Base-by-base conservation (phyloP, 805 yeast genomes). In the Metschnikowia orientalis region DNA sequence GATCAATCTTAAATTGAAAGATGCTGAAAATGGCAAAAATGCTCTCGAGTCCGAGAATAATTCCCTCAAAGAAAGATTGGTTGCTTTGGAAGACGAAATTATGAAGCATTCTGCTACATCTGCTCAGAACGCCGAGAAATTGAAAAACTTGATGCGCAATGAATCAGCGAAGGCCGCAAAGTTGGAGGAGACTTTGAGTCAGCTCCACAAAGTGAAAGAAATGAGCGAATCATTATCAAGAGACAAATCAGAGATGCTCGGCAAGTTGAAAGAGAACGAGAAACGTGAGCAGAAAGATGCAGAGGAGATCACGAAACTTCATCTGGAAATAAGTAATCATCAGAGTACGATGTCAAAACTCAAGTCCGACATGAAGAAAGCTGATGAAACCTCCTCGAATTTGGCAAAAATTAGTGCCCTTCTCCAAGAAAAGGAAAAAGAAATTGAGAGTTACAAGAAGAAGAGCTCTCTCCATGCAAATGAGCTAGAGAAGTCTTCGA, bases 81-180 rank as follows among this genome's bases (percentile, higher is more conserved):
- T 37, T 17, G 50, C 47, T 24, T 49, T 64, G 19, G 67, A 65
- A 43, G 57, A 54, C 24, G 63, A 64, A 24, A 46, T 59, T 1
- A 52, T 52, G 8, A 38, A 54, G 1, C 53, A 58, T 3, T 42
- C 52, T 7, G 44, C 45, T 8, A 15, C 50, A 10, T 63, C 78
- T 13, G 57, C 66, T 20, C 71, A 67, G 31, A 75, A 74, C 34
- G 76, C 75, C 29, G 48, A 51, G 2, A 52, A 62, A n/a, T 48
- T 84, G 9, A 59, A 61, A 4, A 53, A 60, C 8, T 56, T 75
- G 6, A 68, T 68, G 37, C 44, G 42, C 4, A 66, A 66, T 9
- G 77, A 72, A 40, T 48, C 33, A 44, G 51, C 51, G 22, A 31
- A 30, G 47, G 54, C 26, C 40, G 56, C 37, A 45, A 63, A 44